Conservation (phyloP, 1,139 yeast species). For the Hansenula sp. region DNA sequence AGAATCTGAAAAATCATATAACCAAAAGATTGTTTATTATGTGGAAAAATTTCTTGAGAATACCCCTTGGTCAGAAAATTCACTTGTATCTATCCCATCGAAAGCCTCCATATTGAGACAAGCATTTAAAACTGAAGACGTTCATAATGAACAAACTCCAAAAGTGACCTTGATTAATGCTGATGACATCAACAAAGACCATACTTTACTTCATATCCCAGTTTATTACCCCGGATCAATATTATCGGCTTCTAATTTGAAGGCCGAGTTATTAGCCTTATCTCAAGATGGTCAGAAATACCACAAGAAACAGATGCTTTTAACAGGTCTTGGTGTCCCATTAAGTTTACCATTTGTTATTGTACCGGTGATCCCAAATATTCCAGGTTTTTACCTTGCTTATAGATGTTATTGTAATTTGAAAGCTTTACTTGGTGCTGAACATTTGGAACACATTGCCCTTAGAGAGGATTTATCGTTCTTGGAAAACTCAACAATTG, state of each 20-base stretch:
- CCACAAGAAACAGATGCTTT: conserved; percentile 41
- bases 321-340: conserved; percentile 66
- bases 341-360: conserved; percentile 76
- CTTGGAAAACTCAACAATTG: conserved; percentile 16
- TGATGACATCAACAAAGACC: background rate
- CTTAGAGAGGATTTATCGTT: conserved; percentile 32
- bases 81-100: conserved; percentile 47
- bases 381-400: conserved; percentile 88
- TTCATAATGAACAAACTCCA: conserved; percentile 1
- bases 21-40: conserved; percentile 37
- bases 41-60: conserved; percentile 37
- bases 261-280: conserved; percentile 23
- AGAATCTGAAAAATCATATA: conserved; percentile 36
- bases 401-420: conserved; percentile 83
- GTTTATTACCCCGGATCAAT: conserved; percentile 25
- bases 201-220: conserved; percentile 14
- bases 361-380: conserved; percentile 85
- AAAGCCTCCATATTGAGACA: conserved; percentile 23
- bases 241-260: conserved; percentile 20
- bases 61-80: conserved; percentile 50
- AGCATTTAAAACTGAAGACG: conserved; percentile 7
- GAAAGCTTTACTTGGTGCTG: conserved; percentile 75
- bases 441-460: conserved; percentile 41
- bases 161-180: conserved; percentile 1
- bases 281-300: conserved; percentile 33